A percentile compares a stretch with the other conserved stretches of the same genome.
phyloP scores from a whole-genome alignment of 129 eudicot genomes.

The Chrysanthemum seticuspe region DNA sequence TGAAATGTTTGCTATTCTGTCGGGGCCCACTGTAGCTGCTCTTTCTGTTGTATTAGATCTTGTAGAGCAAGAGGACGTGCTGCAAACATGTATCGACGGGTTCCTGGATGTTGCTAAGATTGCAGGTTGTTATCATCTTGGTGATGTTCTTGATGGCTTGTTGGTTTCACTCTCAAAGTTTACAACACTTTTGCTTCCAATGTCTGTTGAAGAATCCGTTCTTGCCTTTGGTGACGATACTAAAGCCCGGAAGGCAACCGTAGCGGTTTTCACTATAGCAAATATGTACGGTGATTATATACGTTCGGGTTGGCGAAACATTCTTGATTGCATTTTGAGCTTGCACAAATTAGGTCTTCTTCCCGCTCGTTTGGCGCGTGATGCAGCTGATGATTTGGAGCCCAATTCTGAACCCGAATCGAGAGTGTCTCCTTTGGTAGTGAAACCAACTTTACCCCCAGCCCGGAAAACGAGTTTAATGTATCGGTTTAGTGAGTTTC shows the following conservation, averaged over 20 bases:
- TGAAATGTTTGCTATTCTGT: conserved; percentile 69
- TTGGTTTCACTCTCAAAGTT: conserved; percentile 77
- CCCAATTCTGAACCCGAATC: conserved; percentile 40
- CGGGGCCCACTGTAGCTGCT: conserved; percentile 87
- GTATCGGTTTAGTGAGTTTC: conserved; percentile 71
- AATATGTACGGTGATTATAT: conserved; percentile 66
- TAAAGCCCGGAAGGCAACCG: conserved; percentile 70
- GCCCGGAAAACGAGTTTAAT: conserved; percentile 62
- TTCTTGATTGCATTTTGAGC: conserved; percentile 70
- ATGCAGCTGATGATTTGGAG: conserved; percentile 68
- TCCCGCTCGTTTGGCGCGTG: conserved; percentile 65
- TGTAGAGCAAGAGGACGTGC: conserved; percentile 69
- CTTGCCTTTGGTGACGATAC: conserved; percentile 59
- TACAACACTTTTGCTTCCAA: conserved; percentile 57
- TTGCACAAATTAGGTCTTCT: conserved; percentile 77
- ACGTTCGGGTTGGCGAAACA: conserved; percentile 81
- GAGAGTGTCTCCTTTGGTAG: conserved; percentile 32
- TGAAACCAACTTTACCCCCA: conserved; percentile 36
- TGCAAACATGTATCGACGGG: conserved; percentile 68
- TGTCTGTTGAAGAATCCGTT: conserved; percentile 55
- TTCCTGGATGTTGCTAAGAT: conserved; percentile 65
- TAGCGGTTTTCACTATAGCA: conserved; percentile 69
- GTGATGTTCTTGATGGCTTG: conserved; percentile 66
- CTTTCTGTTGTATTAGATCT: conserved; percentile 76
- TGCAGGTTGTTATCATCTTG: conserved; percentile 65